A percentile compares a stretch with the other conserved stretches of the same genome.
phyloP scores from a whole-genome alignment of 2,329 filamentous ascomycete genomes.

The Fusarium penzigii region DNA sequence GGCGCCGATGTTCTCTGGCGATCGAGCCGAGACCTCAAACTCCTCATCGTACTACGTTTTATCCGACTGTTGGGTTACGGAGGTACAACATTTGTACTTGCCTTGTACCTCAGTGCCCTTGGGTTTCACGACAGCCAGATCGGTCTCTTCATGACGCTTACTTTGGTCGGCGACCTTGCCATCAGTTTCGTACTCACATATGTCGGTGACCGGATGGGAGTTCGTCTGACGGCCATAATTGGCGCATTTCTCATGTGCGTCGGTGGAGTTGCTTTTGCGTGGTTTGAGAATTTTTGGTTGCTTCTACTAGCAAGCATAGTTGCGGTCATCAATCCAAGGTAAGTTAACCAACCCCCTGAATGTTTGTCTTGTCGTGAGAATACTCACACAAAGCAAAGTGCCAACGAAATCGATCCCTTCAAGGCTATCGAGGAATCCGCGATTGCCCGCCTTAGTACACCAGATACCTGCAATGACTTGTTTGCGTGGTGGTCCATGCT shows the following conservation, averaged over 20 bases:
- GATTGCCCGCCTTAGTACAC: conserved; percentile 19
- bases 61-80: conserved; percentile 23
- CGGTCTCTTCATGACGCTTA: conserved; percentile 24
- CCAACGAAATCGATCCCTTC: conserved; percentile 28
- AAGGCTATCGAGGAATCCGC: conserved; percentile 25
- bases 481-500: conserved; percentile 28
- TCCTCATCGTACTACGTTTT: conserved; percentile 21
- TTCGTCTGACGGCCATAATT: conserved; percentile 13
- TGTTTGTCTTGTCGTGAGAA: no score
- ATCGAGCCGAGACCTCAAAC: conserved; percentile 21
- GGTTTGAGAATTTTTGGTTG: conserved; percentile 21
- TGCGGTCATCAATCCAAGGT: conserved; percentile 24
- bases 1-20: conserved; percentile 20
- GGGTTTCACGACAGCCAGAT: conserved; percentile 21
- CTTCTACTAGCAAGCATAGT: conserved; percentile 18
- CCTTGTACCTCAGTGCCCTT: conserved; percentile 22
- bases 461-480: conserved; percentile 23
- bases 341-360: neutral
- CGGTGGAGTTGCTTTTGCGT: conserved; percentile 17
- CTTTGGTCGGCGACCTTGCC: conserved; percentile 22
- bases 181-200: conserved; percentile 25
- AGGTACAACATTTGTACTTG: conserved; percentile 21
- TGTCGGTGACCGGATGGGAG: conserved; percentile 19
- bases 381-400: conserved; percentile 3
- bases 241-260: conserved; percentile 20